Evolutionary conservation across 2,329 filamentous ascomycete genomes (phyloP), one percentile per base, ranked within the genome.

Genomic region (Xylariaceae sp.): DNA sequence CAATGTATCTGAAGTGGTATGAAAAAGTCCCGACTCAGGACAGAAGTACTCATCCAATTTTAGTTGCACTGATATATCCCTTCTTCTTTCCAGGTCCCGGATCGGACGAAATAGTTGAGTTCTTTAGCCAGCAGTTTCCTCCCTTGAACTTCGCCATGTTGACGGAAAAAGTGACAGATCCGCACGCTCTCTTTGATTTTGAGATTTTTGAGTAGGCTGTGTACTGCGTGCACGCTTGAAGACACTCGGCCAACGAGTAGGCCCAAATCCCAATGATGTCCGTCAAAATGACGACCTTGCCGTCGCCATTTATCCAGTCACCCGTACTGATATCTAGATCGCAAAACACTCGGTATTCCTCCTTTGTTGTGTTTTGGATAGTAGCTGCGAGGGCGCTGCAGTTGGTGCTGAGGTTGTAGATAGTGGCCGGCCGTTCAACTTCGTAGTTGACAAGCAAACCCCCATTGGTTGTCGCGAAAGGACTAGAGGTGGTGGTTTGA

Each of bases 91-190:
- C 48, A 48, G 9, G 9, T 2, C 57, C 48, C 17, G 47, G 4
- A 7, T 8, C 23, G 18, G 53, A 30, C 17, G 10, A 52, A 17
- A 55, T 23, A 17, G 57, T 55, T 13, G 55, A 57, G 13, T 57
- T 57, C 15, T 57, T 57, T 37, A 59, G 23, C 35, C 53, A 59
- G 53, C 57, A 59, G 34, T 59, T 59, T 9, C 30, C 39, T 8
- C 23, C 17, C 5, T 17, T 5, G 4, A 13, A 11, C 1, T 23
- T 47, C 9, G 53, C 17, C 48, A 59, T 55, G 10, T 34, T 17
- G 15, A 37, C 11, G 11, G n/a, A 17, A 7, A 58, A 41, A 9
- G 44, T 52, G 11, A 59, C 53, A 1, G 57, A 30, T 7, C 57
- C 53, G 10, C 53, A 59, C n/a, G 6, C 1, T 9, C 4, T 47